These are phyloP conservation scores for Citrullus amarus DNA, from an alignment of 306 rosid species.

Conservation along the genomic window DNA sequence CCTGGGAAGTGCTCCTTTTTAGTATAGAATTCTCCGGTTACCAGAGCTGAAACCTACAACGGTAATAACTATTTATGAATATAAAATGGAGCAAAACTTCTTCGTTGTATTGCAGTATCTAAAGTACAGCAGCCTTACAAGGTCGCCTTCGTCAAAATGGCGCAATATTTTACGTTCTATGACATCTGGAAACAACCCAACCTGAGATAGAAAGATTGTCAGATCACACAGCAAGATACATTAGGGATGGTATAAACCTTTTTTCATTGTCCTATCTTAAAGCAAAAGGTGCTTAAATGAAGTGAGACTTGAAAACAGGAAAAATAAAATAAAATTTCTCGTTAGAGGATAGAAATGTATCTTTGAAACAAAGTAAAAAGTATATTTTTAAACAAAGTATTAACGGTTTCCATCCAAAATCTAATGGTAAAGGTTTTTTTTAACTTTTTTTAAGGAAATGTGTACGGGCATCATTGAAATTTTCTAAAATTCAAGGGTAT, in stretches of 20 bases:
- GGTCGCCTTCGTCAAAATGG: constrained; percentile 88
- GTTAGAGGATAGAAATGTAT: neutral
- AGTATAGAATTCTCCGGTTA: constrained; percentile 87
- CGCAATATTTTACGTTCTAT: constrained; percentile 71
- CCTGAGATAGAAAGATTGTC: constrained; percentile 34
- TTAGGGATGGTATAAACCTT: neutral
- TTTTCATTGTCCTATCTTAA: neutral
- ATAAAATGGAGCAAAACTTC: neutral
- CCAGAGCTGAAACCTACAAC: constrained; percentile 78
- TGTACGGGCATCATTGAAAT: too few species aligned
- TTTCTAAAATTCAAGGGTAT: too few species aligned
- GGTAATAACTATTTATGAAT: neutral
- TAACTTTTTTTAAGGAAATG: too few species aligned
- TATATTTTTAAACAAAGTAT: too few species aligned
- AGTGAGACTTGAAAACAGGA: neutral
- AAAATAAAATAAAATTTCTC: neutral
- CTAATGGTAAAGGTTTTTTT: too few species aligned
- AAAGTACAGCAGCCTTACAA: constrained; percentile 25
- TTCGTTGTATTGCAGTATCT: neutral
- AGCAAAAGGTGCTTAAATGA: neutral
- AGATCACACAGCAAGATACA: neutral
- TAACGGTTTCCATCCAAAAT: too few species aligned
- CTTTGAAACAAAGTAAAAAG: too few species aligned
- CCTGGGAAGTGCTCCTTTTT: constrained; percentile 93
- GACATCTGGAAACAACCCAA: constrained; percentile 94